Evolutionary conservation across 2,329 filamentous ascomycete genomes (phyloP).

Genomic region (Fusarium coffeatum): DNA sequence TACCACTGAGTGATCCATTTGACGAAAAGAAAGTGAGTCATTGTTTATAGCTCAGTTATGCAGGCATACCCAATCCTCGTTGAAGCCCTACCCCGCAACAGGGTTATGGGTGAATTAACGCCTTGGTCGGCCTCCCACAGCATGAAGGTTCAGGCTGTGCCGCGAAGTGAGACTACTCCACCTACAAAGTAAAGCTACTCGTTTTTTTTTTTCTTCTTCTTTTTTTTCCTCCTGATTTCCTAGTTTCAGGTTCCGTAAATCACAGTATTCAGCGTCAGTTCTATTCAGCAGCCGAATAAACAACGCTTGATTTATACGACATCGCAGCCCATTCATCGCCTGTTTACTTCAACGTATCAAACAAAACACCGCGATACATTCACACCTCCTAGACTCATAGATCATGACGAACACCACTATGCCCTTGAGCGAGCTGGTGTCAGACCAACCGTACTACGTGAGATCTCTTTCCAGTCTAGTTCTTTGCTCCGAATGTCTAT

Average conservation of each 20-base stretch:
- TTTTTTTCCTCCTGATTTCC: background rate
- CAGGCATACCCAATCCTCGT: background rate
- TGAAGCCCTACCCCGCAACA: background rate
- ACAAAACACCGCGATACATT: background rate
- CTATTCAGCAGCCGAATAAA: too few relatives aligned
- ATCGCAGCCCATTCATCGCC: background rate
- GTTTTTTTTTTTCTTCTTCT: background rate
- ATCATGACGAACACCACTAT: background rate
- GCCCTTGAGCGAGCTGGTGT: background rate
- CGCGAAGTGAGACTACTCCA: background rate
- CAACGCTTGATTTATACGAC: background rate
- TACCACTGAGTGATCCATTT: rapidly evolving
- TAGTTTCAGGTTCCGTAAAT: too few relatives aligned
- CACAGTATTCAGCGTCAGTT: too few relatives aligned
- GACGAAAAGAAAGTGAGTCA: background rate
- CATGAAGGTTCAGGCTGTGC: background rate
- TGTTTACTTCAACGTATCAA: background rate
- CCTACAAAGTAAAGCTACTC: background rate
- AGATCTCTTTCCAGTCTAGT: background rate
- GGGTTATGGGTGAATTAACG: background rate
- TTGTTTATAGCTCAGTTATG: background rate
- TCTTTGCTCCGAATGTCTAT: background rate
- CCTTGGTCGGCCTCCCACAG: background rate
- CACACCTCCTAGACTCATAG: background rate
- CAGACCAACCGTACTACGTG: background rate